Base-by-base conservation (phyloP, 2,329 filamentous ascomycete species). In the Ophiosphaerella narmari region DNA sequence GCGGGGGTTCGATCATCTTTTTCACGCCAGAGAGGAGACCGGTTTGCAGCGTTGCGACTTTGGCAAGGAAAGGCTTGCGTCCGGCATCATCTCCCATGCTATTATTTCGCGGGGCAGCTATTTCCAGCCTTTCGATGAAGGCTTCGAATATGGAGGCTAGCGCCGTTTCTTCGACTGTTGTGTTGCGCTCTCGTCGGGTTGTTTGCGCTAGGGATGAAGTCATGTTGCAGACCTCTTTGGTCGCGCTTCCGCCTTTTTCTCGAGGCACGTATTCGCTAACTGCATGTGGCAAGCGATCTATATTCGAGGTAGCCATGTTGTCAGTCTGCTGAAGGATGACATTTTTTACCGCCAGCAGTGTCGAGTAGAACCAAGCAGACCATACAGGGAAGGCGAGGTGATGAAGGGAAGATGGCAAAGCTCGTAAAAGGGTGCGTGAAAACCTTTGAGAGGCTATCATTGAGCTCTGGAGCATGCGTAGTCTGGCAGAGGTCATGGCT, bases 291-390 rank as follows among this genome's bases (percentile, higher is more conserved):
- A 55, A 37, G 13, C 36, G 43, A 4, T 50, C 44, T n/a, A 57
- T 32, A n/a, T 42, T 39, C 16, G 51, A 50, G 12, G 44, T 34
- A 4, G 39, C 47, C n/a, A 48, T 48, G 4, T 39, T 38, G 9
- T 56, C 59, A 39, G 52, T 53, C 3, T 57, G 55, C 38, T 50
- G 50, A 3, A 65, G 52, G 12, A 63, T 60, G 1, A 59, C 53
- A 1, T 62, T 39, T 23, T 63, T 65, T 37, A 61, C 58, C 7
- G 52, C 54, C 5, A 63, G 37, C n/a, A 65, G 50, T 4, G 52
- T 53, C 13, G 59, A 51, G 23, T 62, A 65, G 46, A 63, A 62
- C 62, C 57, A 65, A n/a, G 49, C 53, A 1, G 52, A 50, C 62
- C 55, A 65, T 2, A 43, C 34, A 2, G 52, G 50, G 21, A 60